phyloP scores from a whole-genome alignment of 2,329 filamentous ascomycete species.

The Stagonosporopsis tanaceti region DNA sequence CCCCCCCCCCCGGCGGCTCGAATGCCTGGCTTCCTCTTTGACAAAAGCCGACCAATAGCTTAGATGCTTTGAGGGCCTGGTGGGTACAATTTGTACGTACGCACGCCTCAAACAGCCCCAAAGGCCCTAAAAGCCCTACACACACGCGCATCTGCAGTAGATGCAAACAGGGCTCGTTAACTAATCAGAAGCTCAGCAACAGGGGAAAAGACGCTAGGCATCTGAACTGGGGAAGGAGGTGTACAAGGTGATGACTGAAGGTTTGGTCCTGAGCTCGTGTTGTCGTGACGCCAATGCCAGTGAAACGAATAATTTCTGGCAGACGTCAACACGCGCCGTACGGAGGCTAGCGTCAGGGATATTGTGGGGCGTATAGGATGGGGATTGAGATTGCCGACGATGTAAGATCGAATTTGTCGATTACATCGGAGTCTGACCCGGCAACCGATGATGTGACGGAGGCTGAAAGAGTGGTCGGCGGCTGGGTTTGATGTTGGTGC shows the following conservation, averaged over 20 bases:
- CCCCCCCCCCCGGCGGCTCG: too few relatives aligned
- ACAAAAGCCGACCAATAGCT: too few relatives aligned
- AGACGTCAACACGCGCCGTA: slow-evolving; percentile 30
- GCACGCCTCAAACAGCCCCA: too few relatives aligned
- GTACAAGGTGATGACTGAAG: neutral
- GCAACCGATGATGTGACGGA: slow-evolving; percentile 25
- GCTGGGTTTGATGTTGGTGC: slow-evolving; percentile 15
- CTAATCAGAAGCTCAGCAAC: too few relatives aligned
- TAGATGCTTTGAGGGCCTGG: too few relatives aligned
- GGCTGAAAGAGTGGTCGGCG: slow-evolving; percentile 21
- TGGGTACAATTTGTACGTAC: too few relatives aligned
- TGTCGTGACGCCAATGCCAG: slow-evolving; percentile 2
- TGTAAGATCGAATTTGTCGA: slow-evolving; percentile 32
- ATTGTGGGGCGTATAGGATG: slow-evolving; percentile 19
- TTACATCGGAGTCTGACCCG: slow-evolving; percentile 21
- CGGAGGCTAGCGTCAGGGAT: slow-evolving; percentile 34
- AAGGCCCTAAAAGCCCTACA: too few relatives aligned
- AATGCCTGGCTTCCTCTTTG: too few relatives aligned
- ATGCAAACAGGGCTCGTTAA: too few relatives aligned
- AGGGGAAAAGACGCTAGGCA: too few relatives aligned
- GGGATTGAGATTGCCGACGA: slow-evolving; percentile 28
- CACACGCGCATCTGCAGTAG: too few relatives aligned
- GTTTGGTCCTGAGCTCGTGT: neutral
- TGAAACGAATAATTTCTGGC: slow-evolving; percentile 2
- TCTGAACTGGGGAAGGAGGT: too few relatives aligned